Base-by-base conservation (phyloP, 345 rosid genomes). In the Eucalyptus regnans region DNA sequence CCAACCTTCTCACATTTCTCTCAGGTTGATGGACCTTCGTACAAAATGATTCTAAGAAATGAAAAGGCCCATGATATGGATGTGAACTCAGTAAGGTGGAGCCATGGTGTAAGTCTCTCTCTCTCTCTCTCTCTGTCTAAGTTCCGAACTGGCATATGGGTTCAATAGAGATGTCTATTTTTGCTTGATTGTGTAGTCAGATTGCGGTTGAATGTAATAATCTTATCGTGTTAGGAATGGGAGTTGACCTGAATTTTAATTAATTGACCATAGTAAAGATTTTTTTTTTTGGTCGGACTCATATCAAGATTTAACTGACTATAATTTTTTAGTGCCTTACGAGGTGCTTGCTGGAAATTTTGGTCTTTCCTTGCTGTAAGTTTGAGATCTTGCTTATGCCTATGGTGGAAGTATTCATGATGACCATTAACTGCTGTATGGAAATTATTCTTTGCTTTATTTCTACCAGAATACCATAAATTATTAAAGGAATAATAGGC, bases 41-140 rank as follows among this genome's bases (percentile, higher is more conserved):
- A 93, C 88, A 93, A 90, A 89, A 90, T 96, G 89, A 88, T 95
- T 87, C 90, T 94, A 91, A 97, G 93, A 93, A 95, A 94, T 94
- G 96, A 97, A 86, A 97, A 97, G 93, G 99, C 97, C 54, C 99
- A 97, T 90, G 96, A 95, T 52, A 95, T 95, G 97, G 99, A 97
- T 90, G 89, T 97, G 88, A 97, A 97, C 91, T 93, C 93, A 64
- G 98, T 96, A 86, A 97, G 94, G 52, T 97, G 98, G 99, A 91
- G 94, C 87, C 93, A 95, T 9, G 92, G 93, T 93, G 98, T 96
- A 94, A 94, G 98, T 87, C 90, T 91, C 86, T 89, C 60, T 87
- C 41, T 62, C 62, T 88, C 8, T 80, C 76, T 29, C 71, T 87
- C 90, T n/a, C 23, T 88, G 2, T 71, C 66, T n/a, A 22, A 48